phyloP scores from a whole-genome alignment of 202 grass and related monocot genomes.

The Brachypodium distachyon region DNA sequence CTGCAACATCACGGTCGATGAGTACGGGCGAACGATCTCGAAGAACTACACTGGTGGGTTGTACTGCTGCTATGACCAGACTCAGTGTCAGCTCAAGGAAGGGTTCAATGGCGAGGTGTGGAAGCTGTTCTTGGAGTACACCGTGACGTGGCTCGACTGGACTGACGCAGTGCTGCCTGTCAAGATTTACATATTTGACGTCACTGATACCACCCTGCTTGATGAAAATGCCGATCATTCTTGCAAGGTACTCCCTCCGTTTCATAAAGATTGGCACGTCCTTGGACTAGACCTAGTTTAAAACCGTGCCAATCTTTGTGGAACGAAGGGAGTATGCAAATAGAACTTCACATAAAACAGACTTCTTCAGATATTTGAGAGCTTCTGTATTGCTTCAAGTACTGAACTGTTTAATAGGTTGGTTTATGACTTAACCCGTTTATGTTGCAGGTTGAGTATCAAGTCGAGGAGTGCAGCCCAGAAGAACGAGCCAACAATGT shows the following conservation, averaged over 20 bases:
- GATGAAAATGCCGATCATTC: conserved; percentile 9
- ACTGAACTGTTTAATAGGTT: not conserved
- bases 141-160: conserved; percentile 60
- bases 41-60: conserved; percentile 23
- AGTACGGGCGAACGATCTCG: conserved; percentile 1
- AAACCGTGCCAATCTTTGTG: too few relatives aligned
- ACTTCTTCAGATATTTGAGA: not conserved
- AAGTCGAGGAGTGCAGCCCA: conserved; percentile 35
- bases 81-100: conserved; percentile 36
- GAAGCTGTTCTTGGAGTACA: conserved; percentile 63
- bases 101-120: conserved; percentile 18
- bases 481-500: conserved; percentile 25
- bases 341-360: not conserved
- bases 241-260: too few relatives aligned
- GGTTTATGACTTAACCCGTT: not conserved
- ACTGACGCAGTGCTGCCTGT: conserved; percentile 33
- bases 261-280: too few relatives aligned
- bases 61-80: conserved; percentile 71
- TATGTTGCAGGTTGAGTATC: not conserved
- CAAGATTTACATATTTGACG: conserved; percentile 67
- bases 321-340: too few relatives aligned
- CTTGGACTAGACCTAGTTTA: too few relatives aligned
- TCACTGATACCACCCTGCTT: conserved; percentile 14
- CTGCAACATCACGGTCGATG: conserved; percentile 54
- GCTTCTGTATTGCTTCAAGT: not conserved